Base-by-base conservation (phyloP, 169 alveolate genomes). In the Nephromyces sp. region DNA sequence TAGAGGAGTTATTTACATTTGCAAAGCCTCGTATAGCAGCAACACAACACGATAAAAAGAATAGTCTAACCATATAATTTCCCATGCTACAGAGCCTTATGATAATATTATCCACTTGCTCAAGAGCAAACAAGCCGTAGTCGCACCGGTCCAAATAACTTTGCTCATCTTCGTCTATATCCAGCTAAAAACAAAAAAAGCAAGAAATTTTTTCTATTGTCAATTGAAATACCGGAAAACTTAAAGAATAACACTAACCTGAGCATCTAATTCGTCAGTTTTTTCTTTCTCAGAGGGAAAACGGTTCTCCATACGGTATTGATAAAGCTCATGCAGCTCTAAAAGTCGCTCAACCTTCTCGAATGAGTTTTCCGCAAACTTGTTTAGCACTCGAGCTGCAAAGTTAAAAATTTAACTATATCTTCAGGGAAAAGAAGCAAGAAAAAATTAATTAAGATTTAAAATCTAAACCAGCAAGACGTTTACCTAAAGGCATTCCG, bases 331-430 rank as follows among this genome's bases (percentile, higher is more conserved):
- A 62, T 86, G 92, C 34, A 87, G 72, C 76, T 87, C 92, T 51
- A 87, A 76, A 35, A 87, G 57, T 0, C 92, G 77, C 73, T 87
- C 92, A 57, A 87, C 24, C 65, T 87, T 87, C 75, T 87, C 92
- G 68, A 77, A 80, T 67, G 65, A 68, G 84, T 64, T 70, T 72
- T 87, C 92, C 74, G 66, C 74, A 76, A 86, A 87, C 74, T 87
- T 87, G 83, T 85, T 87, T 62, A 83, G 43, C 34, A 87, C 91
- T 5, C 90, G 77, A 4, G 87, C 88, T 77, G 68, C 30, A 33
- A 32, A 6, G 6, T n/a, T 8, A 73, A 1, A 73, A 32, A 73
- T 1, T 5, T 32, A 35, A 2, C 30, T n/a, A 43, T 15, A 43
- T 15, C 15, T 15, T 43, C 15, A n/a, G 25, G n/a, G 15, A 5